A percentile compares a stretch with the other conserved stretches of the same genome.
phyloP scores from a whole-genome alignment of 768 basidiomycete species.

The Tulasnella sp. region DNA sequence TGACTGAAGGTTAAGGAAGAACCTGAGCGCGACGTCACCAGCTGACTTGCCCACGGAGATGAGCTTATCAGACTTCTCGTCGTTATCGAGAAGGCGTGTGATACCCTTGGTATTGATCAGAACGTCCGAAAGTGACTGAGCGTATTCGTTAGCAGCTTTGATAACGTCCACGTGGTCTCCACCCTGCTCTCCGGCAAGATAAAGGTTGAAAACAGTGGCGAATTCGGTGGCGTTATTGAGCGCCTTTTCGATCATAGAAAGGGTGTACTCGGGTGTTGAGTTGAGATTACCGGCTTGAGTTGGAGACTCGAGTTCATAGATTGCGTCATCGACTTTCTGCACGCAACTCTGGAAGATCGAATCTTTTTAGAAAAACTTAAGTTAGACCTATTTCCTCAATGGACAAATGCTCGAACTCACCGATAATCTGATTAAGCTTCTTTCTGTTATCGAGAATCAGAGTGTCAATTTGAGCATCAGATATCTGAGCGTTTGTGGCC shows the following conservation, averaged over 20 bases:
- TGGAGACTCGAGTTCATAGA: conserved; percentile 95
- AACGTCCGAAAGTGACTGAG: conserved; percentile 85
- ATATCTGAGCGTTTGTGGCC: conserved; percentile 81
- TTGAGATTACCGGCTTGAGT: conserved; percentile 88
- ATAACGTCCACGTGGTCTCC: conserved; percentile 97
- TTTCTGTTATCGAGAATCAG: conserved; percentile 94
- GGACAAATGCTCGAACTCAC: conserved; percentile 29
- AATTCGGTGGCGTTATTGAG: conserved; percentile 92
- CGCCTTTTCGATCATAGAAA: conserved; percentile 97
- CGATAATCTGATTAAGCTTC: conserved; percentile 95
- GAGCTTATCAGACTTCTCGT: conserved; percentile 86
- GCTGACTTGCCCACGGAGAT: conserved; percentile 68
- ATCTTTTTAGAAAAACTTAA: conserved; percentile 41
- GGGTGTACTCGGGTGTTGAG: conserved; percentile 95
- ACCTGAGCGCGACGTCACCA: conserved; percentile 77
- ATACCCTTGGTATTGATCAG: conserved; percentile 90
- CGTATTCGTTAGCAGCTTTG: conserved; percentile 92
- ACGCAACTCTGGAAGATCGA: conserved; percentile 94
- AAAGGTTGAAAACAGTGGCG: conserved; percentile 85
- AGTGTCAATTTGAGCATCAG: conserved; percentile 95
- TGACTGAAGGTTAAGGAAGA: conserved; percentile 93
- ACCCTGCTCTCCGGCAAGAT: conserved; percentile 71
- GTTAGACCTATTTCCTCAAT: neutral
- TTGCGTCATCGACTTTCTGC: conserved; percentile 91
- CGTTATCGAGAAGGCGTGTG: conserved; percentile 80